Percentiles rank a stretch among this genome's conserved stretches.
Conservation (phyloP, 306 rosid species). For the Dryas octopetala region DNA sequence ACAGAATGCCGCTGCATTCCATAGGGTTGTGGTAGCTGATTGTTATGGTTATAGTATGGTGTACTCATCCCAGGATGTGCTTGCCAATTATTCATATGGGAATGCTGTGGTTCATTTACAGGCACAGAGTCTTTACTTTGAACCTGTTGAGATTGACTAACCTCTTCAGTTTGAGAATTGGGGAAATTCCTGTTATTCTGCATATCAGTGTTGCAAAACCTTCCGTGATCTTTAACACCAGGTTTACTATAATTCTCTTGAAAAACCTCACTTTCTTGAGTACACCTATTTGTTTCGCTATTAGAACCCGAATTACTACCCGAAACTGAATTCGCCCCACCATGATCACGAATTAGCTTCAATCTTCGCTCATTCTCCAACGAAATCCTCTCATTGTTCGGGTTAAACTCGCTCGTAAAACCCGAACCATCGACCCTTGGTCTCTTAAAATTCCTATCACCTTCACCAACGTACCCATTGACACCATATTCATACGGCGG, state of each 20-base stretch:
- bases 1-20: conserved; percentile 27
- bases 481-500: conserved; percentile 33
- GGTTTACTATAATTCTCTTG: background rate
- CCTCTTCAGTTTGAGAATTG: too few relatives aligned
- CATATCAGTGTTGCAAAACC: background rate
- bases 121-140: conserved; percentile 9
- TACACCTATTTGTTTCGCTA: conserved; percentile 8
- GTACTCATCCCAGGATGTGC: background rate
- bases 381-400: conserved; percentile 15
- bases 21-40: conserved; percentile 20
- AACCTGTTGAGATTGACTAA: background rate
- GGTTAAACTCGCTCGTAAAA: conserved; percentile 18
- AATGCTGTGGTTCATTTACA: conserved; percentile 18
- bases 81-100: conserved; percentile 16
- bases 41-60: conserved; percentile 31
- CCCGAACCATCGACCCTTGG: conserved; percentile 52
- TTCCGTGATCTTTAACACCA: background rate
- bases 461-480: conserved; percentile 32
- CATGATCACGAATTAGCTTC: conserved; percentile 89
- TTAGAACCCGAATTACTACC: conserved; percentile 3
- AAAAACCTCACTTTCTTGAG: conserved; percentile 10
- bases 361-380: conserved; percentile 66
- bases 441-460: conserved; percentile 58
- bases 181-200: background rate
- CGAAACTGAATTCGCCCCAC: conserved; percentile 23